Evolutionary conservation across 345 rosid species (phyloP).

Genomic region (Sisymbrium altissimum): DNA sequence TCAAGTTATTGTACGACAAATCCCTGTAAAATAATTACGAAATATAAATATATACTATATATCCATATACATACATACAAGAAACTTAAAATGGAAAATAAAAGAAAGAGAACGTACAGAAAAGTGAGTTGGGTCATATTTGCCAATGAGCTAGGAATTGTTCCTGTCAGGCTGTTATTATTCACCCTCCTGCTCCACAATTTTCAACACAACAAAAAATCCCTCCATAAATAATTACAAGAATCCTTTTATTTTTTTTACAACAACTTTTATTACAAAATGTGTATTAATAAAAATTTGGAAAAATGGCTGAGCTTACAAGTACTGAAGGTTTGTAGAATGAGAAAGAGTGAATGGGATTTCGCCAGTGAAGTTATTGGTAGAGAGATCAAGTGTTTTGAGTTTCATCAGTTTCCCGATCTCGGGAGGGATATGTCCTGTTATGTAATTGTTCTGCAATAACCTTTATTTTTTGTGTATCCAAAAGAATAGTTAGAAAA

Average conservation of each 20-base stretch:
- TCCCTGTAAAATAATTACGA: conserved; percentile 39
- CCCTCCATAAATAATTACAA: neutral
- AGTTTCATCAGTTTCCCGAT: conserved; percentile 73
- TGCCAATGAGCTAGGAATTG: conserved; percentile 66
- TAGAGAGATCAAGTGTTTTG: conserved; percentile 78
- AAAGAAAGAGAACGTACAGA: conserved; percentile 49
- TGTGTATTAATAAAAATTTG: neutral
- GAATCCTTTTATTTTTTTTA: too few species aligned
- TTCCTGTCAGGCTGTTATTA: conserved; percentile 68
- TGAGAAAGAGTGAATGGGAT: conserved; percentile 59
- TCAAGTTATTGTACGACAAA: conserved; percentile 59
- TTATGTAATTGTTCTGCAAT: conserved; percentile 71
- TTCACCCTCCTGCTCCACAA: conserved; percentile 66
- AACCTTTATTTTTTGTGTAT: conserved; percentile 41
- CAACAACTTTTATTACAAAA: too few species aligned
- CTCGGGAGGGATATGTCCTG: conserved; percentile 72
- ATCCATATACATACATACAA: neutral
- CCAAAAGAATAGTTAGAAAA: neutral
- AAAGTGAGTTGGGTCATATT: conserved; percentile 78
- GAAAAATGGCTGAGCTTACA: conserved; percentile 46
- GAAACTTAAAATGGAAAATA: neutral
- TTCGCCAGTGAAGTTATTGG: conserved; percentile 61
- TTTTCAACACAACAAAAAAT: conserved; percentile 13
- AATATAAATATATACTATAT: neutral
- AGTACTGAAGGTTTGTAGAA: conserved; percentile 57